Percentiles rank a stretch among this genome's conserved stretches.
Conservation (phyloP, 2,329 filamentous ascomycete genomes). For the Aspergillus sp. region DNA sequence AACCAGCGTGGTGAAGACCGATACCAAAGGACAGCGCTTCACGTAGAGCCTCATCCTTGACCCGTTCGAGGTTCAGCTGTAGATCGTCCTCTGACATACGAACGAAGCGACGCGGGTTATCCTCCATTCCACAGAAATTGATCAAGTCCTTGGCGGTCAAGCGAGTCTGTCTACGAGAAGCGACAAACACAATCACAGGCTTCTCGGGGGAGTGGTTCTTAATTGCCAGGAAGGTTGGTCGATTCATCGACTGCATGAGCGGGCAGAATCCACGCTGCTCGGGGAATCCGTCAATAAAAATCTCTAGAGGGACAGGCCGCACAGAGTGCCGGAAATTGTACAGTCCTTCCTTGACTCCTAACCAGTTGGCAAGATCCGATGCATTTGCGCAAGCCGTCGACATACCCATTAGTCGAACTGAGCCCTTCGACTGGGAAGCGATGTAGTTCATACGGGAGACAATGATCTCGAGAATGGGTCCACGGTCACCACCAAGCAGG, state of each 20-base stretch:
- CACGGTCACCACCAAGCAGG: conserved; percentile 90
- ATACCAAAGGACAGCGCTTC: conserved; percentile 98
- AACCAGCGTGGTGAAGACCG: conserved; percentile 91
- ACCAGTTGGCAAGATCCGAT: conserved; percentile 89
- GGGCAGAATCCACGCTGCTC: conserved; percentile 94
- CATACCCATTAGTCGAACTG: conserved; percentile 94
- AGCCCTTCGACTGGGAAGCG: conserved; percentile 84
- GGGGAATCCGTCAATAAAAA: conserved; percentile 96
- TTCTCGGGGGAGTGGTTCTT: conserved; percentile 96
- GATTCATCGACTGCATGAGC: conserved; percentile 98
- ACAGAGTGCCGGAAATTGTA: conserved; percentile 99
- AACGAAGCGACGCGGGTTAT: conserved; percentile 90
- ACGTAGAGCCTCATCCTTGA: conserved; percentile 88
- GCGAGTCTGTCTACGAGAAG: conserved; percentile 89
- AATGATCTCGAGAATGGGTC: conserved; percentile 97
- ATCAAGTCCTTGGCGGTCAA: conserved; percentile 95
- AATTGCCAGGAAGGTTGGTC: conserved; percentile 92
- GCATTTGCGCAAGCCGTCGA: conserved; percentile 98
- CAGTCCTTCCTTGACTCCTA: conserved; percentile 90
- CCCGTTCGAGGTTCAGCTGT: conserved; percentile 78
- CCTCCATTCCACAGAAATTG: conserved; percentile 97
- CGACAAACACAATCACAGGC: conserved; percentile 97
- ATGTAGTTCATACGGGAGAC: conserved; percentile 96
- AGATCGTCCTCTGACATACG: conserved; percentile 94
- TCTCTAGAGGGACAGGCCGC: conserved; percentile 89